Evolutionary conservation across 805 yeast genomes (phyloP), one percentile per base, ranked within the genome.

Genomic region (Starmerella bombicola): DNA sequence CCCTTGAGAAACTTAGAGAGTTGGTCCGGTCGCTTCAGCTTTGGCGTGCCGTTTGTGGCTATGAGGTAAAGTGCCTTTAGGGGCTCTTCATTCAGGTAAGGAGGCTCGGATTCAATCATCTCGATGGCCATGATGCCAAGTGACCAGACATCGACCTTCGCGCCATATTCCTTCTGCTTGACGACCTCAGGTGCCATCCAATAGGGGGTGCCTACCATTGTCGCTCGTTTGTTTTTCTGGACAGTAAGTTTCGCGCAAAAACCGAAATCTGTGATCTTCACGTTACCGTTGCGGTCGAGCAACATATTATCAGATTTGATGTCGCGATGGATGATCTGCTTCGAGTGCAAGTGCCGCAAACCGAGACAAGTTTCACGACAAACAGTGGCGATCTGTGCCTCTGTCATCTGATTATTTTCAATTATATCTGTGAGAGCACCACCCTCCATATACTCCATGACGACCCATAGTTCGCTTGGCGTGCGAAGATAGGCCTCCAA

Each of bases 361-460:
- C 99, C 99, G 59, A 78, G 77, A 20, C 86, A 73, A 0, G 96
- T 84, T 58, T 91, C 98, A 45, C 71, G 68, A 60, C 95, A 88
- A 39, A 91, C 84, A 3, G 86, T 75, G 2, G 96, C 82, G 49
- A 93, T 91, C 62, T 93, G 98, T 38, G 76, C 73, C 60, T 91
- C 99, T 15, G 73, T 71, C 52, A 91, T 63, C 59, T 42, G 77
- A 58, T 86, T 86, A 62, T 85, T 82, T 42, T 85, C 95, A 55
- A 93, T 86, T 30, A 93, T 82, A 63, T 91, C 98, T 0, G 97
- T 91, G 51, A 91, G 66, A 4, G 95, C 81, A 1, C 99, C 99
- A 40, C 98, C 98, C 64, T 93, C 96, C 99, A 91, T 91, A 59
- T 77, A 93, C 61, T 91, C 99, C 99, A 91, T 91, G 24, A 93